A percentile compares a stretch with the other conserved stretches of the same genome.
Conservation (phyloP, 2,329 filamentous ascomycete genomes). For the Colletotrichum limetticola region DNA sequence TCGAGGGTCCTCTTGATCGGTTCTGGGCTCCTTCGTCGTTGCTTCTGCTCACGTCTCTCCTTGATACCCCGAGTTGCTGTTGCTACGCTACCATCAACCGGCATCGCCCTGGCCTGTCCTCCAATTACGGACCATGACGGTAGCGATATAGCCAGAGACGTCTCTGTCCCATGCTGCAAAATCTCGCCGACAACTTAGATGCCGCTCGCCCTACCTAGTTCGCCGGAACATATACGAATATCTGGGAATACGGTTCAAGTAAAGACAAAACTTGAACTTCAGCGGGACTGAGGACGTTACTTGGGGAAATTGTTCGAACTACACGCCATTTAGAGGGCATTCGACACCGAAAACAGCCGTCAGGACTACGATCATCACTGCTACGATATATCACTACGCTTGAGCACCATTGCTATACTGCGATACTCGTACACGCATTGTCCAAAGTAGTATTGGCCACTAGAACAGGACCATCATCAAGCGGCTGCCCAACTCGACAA, state of each 20-base stretch:
- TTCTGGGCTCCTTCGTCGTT: slow-evolving; percentile 24
- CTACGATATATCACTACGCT: not conserved
- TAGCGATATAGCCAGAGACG: slow-evolving; percentile 23
- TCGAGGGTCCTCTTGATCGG: slow-evolving; percentile 9
- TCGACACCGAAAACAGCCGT: not conserved
- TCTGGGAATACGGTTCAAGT: not conserved
- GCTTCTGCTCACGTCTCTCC: slow-evolving; percentile 32
- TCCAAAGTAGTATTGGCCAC: not conserved
- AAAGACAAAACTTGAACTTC: slow-evolving; percentile 9
- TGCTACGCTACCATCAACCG: slow-evolving; percentile 4
- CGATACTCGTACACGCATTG: not conserved
- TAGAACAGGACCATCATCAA: not conserved
- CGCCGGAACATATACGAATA: not conserved
- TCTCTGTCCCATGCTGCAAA: not conserved
- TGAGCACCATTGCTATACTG: not conserved
- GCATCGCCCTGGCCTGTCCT: slow-evolving; percentile 3
- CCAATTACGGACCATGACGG: slow-evolving; percentile 23
- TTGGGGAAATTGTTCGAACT: not conserved
- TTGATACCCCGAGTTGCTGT: slow-evolving; percentile 33
- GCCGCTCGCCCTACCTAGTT: not conserved
- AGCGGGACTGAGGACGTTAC: slow-evolving; percentile 27
- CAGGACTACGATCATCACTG: not conserved
- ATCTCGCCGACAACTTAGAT: slow-evolving; percentile 9
- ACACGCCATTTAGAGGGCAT: not conserved
- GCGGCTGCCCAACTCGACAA: not conserved